Evolutionary conservation across 202 grass and related monocot species (phyloP).

Genomic region (Hordeum pubiflorum): DNA sequence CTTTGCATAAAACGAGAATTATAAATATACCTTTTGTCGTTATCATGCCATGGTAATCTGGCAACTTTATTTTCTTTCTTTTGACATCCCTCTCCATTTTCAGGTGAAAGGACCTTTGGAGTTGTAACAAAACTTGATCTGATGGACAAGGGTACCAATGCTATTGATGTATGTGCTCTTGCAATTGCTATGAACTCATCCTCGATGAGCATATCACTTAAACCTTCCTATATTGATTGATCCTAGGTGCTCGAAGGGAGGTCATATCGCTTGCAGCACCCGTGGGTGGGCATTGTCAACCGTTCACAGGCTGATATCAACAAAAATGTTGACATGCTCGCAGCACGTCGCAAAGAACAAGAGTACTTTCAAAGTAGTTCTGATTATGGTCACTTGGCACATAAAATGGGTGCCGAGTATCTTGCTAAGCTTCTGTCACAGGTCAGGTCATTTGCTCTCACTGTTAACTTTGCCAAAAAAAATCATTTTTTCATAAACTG

Average conservation of each 20-base stretch:
- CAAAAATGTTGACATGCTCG: conserved; percentile 94
- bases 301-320: conserved; percentile 99
- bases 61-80: conserved; percentile 10
- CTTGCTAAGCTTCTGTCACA: conserved; percentile 91
- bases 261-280: conserved; percentile 85
- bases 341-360: conserved; percentile 74
- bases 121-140: conserved; percentile 99
- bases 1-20: background rate
- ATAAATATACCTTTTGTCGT: background rate
- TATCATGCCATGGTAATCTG: background rate
- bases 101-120: conserved; percentile 95
- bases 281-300: conserved; percentile 97
- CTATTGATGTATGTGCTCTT: conserved; percentile 70
- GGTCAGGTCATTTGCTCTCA: conserved; percentile 35
- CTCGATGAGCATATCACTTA: background rate
- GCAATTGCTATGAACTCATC: background rate
- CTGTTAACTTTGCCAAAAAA: background rate
- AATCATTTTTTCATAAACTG: background rate
- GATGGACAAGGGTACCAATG: conserved; percentile 99
- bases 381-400: conserved; percentile 85
- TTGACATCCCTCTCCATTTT: conserved; percentile 24
- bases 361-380: conserved; percentile 96
- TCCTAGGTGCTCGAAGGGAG: conserved; percentile 96
- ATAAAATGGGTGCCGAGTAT: conserved; percentile 99
- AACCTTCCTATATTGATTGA: background rate